Percentiles rank a stretch among this genome's conserved stretches.
Evolutionary conservation across 305 asterid species (phyloP).

Genomic region (Fraxinus sp.): DNA sequence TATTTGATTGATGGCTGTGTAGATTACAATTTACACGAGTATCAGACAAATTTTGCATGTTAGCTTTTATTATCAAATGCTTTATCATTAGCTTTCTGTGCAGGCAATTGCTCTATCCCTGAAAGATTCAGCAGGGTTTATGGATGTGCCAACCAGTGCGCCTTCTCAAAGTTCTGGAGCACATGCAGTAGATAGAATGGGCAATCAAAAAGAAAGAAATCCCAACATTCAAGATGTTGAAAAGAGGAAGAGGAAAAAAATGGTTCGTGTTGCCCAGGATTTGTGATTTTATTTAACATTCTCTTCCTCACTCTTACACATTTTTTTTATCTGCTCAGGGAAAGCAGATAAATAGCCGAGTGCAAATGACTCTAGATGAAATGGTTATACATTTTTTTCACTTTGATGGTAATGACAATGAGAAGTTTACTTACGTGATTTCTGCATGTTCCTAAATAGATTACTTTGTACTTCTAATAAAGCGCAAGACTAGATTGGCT

Average conservation of each 20-base stretch:
- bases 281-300: slow-evolving; percentile 17
- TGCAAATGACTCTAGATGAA: slow-evolving; percentile 88
- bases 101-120: slow-evolving; percentile 88
- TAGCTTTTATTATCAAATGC: not conserved
- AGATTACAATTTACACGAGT: not conserved
- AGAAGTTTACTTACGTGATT: slow-evolving; percentile 14
- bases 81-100: slow-evolving; percentile 22
- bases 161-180: slow-evolving; percentile 32
- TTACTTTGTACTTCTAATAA: not conserved
- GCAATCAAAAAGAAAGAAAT: slow-evolving; percentile 32
- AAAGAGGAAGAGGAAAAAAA: slow-evolving; percentile 63
- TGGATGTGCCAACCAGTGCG: slow-evolving; percentile 24
- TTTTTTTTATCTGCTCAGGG: slow-evolving; percentile 12
- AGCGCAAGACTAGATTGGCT: not conserved
- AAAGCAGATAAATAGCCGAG: slow-evolving; percentile 58
- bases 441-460: not conserved
- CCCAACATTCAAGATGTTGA: slow-evolving; percentile 33
- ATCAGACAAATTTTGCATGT: slow-evolving; percentile 3
- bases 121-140: slow-evolving; percentile 49
- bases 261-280: slow-evolving; percentile 43
- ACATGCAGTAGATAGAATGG: slow-evolving; percentile 17
- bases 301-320: slow-evolving; percentile 17
- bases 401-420: slow-evolving; percentile 76
- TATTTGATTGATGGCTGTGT: not conserved
- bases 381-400: slow-evolving; percentile 77